phyloP scores from a whole-genome alignment of 257 asterid species.

The Datura wrightii region DNA sequence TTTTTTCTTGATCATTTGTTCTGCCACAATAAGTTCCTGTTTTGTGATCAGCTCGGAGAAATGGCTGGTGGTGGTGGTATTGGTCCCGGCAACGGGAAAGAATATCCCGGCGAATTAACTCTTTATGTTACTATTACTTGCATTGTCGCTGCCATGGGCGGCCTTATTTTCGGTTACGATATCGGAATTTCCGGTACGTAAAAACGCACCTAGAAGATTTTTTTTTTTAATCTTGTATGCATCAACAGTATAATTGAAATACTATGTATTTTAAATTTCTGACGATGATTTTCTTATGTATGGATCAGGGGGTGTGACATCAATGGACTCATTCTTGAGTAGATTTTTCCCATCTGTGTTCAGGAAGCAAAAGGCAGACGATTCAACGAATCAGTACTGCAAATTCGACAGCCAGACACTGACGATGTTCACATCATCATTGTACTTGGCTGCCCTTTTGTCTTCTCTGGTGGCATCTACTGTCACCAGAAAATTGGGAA shows the following conservation, averaged over 20 bases:
- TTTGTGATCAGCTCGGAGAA: constrained; percentile 1
- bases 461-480: constrained; percentile 72
- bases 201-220: background rate
- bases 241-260: background rate
- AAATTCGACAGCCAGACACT: constrained; percentile 72
- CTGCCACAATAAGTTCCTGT: background rate
- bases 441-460: constrained; percentile 77
- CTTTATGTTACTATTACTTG: constrained; percentile 66
- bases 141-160: constrained; percentile 95
- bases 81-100: constrained; percentile 57
- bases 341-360: constrained; percentile 71
- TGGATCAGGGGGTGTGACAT: constrained; percentile 79
- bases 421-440: constrained; percentile 83
- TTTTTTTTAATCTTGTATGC: background rate
- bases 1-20: background rate
- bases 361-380: constrained; percentile 49
- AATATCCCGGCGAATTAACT: constrained; percentile 79
- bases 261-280: background rate
- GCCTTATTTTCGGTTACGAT: constrained; percentile 87
- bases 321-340: constrained; percentile 77
- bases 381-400: constrained; percentile 75
- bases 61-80: constrained; percentile 91
- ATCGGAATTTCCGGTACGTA: constrained; percentile 82
- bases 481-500: constrained; percentile 68
- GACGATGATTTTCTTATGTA: background rate